These are phyloP conservation scores for Diutina pseudorugosa DNA, from an alignment of 1,139 yeast species.

Conservation along the genomic window DNA sequence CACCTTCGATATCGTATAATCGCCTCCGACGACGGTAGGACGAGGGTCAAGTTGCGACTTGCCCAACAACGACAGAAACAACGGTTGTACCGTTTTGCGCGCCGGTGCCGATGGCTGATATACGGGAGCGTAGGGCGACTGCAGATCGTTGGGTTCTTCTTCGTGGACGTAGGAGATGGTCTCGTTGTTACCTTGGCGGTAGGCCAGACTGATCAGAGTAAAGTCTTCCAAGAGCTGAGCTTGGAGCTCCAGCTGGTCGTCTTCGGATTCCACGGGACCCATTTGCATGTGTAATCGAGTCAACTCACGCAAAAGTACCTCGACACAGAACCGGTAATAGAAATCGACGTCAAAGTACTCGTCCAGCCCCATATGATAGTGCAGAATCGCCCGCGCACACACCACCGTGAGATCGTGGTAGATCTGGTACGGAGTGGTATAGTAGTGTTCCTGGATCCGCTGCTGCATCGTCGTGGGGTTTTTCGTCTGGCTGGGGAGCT, in stretches of 20 bases:
- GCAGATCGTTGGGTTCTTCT: conserved; percentile 15
- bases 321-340: conserved; percentile 60
- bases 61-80: conserved; percentile 55
- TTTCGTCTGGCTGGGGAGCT: neutral
- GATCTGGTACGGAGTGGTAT: conserved; percentile 29
- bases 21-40: conserved; percentile 46
- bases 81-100: conserved; percentile 35
- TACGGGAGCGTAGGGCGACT: conserved; percentile 11
- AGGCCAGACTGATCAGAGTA: conserved; percentile 48
- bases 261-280: conserved; percentile 10
- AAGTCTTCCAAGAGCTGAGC: conserved; percentile 36
- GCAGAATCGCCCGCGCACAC: conserved; percentile 36
- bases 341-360: conserved; percentile 49
- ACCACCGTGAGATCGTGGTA: conserved; percentile 70
- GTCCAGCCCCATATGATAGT: conserved; percentile 42
- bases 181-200: conserved; percentile 53
- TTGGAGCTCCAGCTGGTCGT: conserved; percentile 7
- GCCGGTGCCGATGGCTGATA: conserved; percentile 14
- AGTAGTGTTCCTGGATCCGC: neutral
- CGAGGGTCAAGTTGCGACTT: conserved; percentile 60
- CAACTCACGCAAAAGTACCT: conserved; percentile 61
- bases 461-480: neutral
- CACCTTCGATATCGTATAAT: conserved; percentile 44
- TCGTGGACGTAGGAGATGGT: conserved; percentile 30
- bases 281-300: conserved; percentile 13